phyloP scores from a whole-genome alignment of 2,329 filamentous ascomycete genomes.

The Monosporascus sp. region DNA sequence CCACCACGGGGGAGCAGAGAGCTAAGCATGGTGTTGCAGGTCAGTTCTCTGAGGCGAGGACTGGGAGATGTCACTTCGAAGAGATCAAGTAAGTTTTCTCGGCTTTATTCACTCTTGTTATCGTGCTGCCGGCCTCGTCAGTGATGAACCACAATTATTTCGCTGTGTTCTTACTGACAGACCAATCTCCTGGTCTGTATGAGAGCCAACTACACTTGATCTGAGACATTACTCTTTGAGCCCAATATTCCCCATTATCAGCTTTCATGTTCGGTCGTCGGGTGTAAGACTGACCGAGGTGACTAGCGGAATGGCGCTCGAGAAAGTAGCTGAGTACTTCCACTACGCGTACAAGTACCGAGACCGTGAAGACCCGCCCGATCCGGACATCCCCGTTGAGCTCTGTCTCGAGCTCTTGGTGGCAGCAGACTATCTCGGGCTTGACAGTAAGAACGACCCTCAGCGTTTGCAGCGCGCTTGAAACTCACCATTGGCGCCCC shows the following conservation, averaged over 20 bases:
- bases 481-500: constrained; percentile 3
- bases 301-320: constrained; percentile 63
- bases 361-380: constrained; percentile 65
- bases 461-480: background rate
- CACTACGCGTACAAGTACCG: constrained; percentile 75
- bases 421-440: constrained; percentile 69
- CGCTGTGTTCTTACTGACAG: constrained; percentile 43
- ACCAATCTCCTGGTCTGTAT: constrained; percentile 41
- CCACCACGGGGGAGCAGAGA: background rate
- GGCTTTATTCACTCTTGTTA: background rate
- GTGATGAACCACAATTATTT: constrained; percentile 35
- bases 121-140: constrained; percentile 6
- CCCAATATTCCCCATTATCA: constrained; percentile 1
- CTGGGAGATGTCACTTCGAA: constrained; percentile 60
- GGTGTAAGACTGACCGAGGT: constrained; percentile 13
- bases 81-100: constrained; percentile 62
- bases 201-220: constrained; percentile 60
- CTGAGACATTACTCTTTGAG: constrained; percentile 37
- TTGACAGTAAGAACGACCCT: constrained; percentile 48
- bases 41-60: constrained; percentile 59
- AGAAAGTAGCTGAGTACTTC: constrained; percentile 78
- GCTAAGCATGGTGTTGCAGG: constrained; percentile 31
- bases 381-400: constrained; percentile 76
- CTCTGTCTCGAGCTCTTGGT: constrained; percentile 72
- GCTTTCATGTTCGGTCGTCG: constrained; percentile 4